Evolutionary conservation across 768 basidiomycete species (phyloP), one percentile per base, ranked within the genome.

Genomic region (Dacryopinax primogenitus): DNA sequence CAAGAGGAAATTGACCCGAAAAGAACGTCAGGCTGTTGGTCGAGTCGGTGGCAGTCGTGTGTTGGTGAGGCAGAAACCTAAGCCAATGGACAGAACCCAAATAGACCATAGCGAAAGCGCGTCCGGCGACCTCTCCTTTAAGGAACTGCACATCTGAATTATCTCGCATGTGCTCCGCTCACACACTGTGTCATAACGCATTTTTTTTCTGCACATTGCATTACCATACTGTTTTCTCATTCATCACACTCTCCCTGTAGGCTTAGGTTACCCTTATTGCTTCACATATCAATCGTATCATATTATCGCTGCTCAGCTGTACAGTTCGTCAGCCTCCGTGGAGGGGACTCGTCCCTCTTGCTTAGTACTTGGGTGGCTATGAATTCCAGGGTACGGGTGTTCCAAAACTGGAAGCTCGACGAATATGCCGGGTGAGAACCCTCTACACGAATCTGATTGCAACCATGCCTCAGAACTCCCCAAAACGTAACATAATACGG

Each of bases 121-220:
- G 11, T 58, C 51, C 26, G 51, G 51, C 9, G 51, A 58, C 30
- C 12, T 58, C 11, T 58, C 51, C 30, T 58, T 58, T 30, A 58
- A 58, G 18, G 51, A 58, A 30, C 51, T 58, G 2, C 26, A 28
- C 51, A 58, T 58, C 51, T 58, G 51, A 58, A 15, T 13, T 4
- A 15, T 58, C 51, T 4, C 26, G 7, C 9, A 4, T 30, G 3
- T 30, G 15, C 26, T 58, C 51, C 26, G 26, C n/a, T n/a, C n/a
- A n/a, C n/a, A n/a, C 51, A 58, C 26, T 58, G 51, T 58, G 23
- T 32, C 18, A 58, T 58, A 58, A n/a, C 51, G 51, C 51, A 58
- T 58, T 58, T 11, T 7, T 58, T 58, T 18, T 11, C 18, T 58
- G 51, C 51, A 58, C 26, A 32, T 58, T 32, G 51, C 51, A 58